Percentiles rank a stretch among this genome's conserved stretches.
Evolutionary conservation across 1,284 basidiomycete species (phyloP).

Genomic region (Apiotrichum porosum): DNA sequence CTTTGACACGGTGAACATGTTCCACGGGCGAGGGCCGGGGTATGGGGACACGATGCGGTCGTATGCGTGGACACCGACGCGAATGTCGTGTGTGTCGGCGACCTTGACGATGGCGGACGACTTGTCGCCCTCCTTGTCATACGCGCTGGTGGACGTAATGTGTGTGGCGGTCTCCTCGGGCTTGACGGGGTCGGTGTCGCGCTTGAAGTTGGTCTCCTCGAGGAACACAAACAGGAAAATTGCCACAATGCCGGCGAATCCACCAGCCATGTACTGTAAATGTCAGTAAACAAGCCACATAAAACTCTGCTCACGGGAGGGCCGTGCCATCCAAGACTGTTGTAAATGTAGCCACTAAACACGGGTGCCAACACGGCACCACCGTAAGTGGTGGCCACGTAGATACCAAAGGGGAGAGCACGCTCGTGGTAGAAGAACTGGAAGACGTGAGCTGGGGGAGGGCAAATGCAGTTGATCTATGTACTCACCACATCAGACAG

Average conservation of each 20-base stretch:
- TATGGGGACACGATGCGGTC: conserved; percentile 11
- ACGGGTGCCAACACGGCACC: conserved; percentile 22
- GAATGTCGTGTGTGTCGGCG: not conserved
- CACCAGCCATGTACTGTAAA: conserved; percentile 19
- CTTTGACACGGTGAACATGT: conserved; percentile 6
- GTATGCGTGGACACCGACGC: not conserved
- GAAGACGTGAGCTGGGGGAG: too few relatives aligned
- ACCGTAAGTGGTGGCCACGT: conserved; percentile 21
- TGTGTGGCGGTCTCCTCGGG: not conserved
- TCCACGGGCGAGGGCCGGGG: conserved; percentile 15
- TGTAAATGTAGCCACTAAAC: conserved; percentile 26
- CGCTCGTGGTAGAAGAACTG: conserved; percentile 33
- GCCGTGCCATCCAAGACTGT: conserved; percentile 22
- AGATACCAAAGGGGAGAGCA: conserved; percentile 21
- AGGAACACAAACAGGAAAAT: conserved; percentile 27
- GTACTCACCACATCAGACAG: conserved; percentile 24
- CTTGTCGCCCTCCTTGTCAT: not conserved
- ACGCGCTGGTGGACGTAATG: not conserved
- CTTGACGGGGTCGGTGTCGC: not conserved
- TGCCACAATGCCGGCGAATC: conserved; percentile 15
- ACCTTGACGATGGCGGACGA: not conserved
- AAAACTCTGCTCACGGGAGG: conserved; percentile 12
- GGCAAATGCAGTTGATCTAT: not conserved
- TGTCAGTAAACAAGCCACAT: too few relatives aligned
- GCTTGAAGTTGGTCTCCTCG: conserved; percentile 27